Evolutionary conservation across 2,329 filamentous ascomycete genomes (phyloP).

Genomic region (Verticillium nonalfalfae): DNA sequence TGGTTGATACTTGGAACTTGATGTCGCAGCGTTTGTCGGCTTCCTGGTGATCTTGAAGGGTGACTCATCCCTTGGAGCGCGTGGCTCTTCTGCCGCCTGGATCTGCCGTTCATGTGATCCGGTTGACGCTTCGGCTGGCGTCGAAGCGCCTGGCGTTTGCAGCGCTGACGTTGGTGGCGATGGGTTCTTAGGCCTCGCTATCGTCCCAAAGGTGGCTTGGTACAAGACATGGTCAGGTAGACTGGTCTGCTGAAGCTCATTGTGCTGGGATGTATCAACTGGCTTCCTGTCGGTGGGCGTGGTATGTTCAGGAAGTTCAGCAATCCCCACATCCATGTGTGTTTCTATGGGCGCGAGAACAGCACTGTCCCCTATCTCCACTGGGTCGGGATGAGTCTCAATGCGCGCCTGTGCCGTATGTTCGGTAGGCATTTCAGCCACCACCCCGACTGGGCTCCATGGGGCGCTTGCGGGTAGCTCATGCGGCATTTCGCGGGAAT

Average conservation of each 20-base stretch:
- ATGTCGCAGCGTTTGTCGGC: slow-evolving; percentile 5
- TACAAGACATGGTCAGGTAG: slow-evolving; percentile 8
- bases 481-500: slow-evolving; percentile 23
- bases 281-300: slow-evolving; percentile 19
- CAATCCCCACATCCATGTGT: slow-evolving; percentile 16
- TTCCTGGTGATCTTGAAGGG: slow-evolving; percentile 8
- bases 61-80: neutral
- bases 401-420: slow-evolving; percentile 30
- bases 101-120: neutral
- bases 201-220: slow-evolving; percentile 11
- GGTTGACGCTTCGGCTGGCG: neutral
- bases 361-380: slow-evolving; percentile 36
- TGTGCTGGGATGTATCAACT: neutral
- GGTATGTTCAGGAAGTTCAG: slow-evolving; percentile 31
- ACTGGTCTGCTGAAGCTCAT: slow-evolving; percentile 10
- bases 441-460: slow-evolving; percentile 33
- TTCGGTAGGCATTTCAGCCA: slow-evolving; percentile 42
- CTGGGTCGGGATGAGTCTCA: slow-evolving; percentile 35
- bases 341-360: slow-evolving; percentile 29
- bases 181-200: slow-evolving; percentile 4
- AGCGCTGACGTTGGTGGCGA: slow-evolving; percentile 1
- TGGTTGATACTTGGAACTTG: slow-evolving; percentile 6
- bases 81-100: neutral
- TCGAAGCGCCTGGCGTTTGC: neutral
- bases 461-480: slow-evolving; percentile 20